Percentiles rank a stretch among this genome's conserved stretches.
Evolutionary conservation across 352 stramenopile genomes (phyloP).

Genomic region (Phytopythium helicoides): DNA sequence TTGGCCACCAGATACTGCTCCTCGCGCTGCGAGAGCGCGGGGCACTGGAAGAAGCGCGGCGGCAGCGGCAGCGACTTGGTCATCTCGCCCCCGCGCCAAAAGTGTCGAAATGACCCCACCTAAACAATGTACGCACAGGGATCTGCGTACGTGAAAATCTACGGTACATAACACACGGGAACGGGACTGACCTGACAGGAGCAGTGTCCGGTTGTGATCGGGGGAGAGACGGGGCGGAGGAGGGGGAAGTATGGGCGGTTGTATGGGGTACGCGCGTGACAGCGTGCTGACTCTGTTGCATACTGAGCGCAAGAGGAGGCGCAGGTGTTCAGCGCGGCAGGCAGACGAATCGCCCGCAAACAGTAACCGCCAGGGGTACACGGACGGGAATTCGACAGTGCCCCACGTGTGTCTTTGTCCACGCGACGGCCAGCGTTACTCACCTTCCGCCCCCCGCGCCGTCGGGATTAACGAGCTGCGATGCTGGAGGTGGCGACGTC

Average conservation of each 20-base stretch:
- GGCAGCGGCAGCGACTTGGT: constrained; percentile 45
- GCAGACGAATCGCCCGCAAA: too few relatives aligned
- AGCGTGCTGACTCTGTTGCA: not conserved
- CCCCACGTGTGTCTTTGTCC: too few relatives aligned
- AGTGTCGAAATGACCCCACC: not conserved
- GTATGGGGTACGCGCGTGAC: constrained; percentile 2
- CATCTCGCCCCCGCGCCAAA: constrained; percentile 12
- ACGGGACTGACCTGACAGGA: not conserved
- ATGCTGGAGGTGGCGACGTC: too few relatives aligned
- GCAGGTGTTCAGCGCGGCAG: not conserved
- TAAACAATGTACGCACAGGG: too few relatives aligned
- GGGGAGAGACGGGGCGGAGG: not conserved
- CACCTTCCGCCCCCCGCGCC: too few relatives aligned
- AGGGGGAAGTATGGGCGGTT: not conserved
- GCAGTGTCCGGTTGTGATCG: not conserved
- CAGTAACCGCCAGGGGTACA: too few relatives aligned
- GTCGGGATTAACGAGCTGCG: too few relatives aligned
- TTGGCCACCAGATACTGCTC: constrained; percentile 56
- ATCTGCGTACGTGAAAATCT: too few relatives aligned
- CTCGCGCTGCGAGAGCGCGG: constrained; percentile 48
- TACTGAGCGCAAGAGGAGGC: not conserved
- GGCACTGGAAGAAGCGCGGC: constrained; percentile 56
- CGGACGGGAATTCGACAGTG: too few relatives aligned
- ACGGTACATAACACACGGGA: too few relatives aligned
- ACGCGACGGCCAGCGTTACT: too few relatives aligned